Base-by-base conservation (phyloP, 441 rosid species). In the Croton laevigatus region DNA sequence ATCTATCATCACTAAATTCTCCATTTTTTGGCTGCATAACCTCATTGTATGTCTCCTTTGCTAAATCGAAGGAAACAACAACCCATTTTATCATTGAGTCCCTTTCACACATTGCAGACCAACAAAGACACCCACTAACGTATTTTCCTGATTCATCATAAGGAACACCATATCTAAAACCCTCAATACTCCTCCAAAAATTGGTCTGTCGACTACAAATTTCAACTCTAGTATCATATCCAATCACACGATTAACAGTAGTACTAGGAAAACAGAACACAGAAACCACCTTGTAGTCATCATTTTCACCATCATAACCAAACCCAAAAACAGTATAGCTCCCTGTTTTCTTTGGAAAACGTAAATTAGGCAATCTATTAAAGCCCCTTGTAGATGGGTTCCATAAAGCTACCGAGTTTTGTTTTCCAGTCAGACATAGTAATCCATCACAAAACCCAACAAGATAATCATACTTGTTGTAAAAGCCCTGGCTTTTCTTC, bases 381-480 rank as follows among this genome's bases (percentile, higher is more conserved):
- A 10, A 53, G 4, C 16, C 34, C 49, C 72, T 60, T 3, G 75
- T 65, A 54, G 57, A 44, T 4, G 77, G 81, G 51, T 73, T 78
- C 54, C 69, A 55, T 20, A 78, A 14, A 40, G 68, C 27, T 51
- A 73, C 67, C 46, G 10, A 23, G 7, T 65, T 62, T 19, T 45
- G 68, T 49, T 68, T 11, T 8, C 38, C 20, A 45, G 62, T 12
- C 40, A 73, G 4, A 63, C 77, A 77, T 13, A 77, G 16, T 22
- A 77, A 66, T 32, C 77, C 80, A 38, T 77, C 63, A 20, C 76
- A 72, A 8, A 75, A 68, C 55, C 80, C 75, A 20, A 77, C 59
- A 20, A 77, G 27, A 69, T 69, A 51, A 69, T 62, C 51, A 34
- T 8, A 19, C n/a, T n/a, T n/a, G n/a, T n/a, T n/a, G n/a, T n/a